Conservation (phyloP, 2,329 filamentous ascomycete genomes). For the Ascomycota sp. region DNA sequence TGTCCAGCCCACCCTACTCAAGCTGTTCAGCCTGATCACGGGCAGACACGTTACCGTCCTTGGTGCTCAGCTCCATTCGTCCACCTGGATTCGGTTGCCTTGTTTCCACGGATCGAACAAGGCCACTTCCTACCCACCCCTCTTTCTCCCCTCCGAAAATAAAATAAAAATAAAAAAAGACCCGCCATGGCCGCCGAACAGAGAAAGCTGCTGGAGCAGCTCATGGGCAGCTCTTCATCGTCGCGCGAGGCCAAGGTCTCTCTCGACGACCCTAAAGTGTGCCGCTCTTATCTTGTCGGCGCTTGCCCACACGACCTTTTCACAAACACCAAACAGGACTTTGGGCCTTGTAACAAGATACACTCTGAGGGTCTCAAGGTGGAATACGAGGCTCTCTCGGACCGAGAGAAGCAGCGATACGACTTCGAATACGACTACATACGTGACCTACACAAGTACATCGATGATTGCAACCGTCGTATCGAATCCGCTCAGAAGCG, state of each 20-base stretch:
- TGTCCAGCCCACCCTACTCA: background rate
- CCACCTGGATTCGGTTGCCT: too few species aligned
- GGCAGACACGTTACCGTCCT: too few species aligned
- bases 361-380: conserved; percentile 76
- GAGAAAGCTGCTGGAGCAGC: conserved; percentile 94
- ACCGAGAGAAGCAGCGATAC: conserved; percentile 53
- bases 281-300: conserved; percentile 80
- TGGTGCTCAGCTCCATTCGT: too few species aligned
- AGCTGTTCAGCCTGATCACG: background rate
- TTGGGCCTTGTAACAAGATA: conserved; percentile 71
- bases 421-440: conserved; percentile 96
- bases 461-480: conserved; percentile 85
- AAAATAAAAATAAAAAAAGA: too few species aligned
- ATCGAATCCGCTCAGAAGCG: conserved; percentile 81
- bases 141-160: background rate
- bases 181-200: conserved; percentile 79
- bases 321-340: conserved; percentile 96
- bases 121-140: background rate
- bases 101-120: too few species aligned
- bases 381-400: conserved; percentile 61
- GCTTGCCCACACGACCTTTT: conserved; percentile 97
- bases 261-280: conserved; percentile 83
- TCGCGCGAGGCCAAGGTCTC: conserved; percentile 64
- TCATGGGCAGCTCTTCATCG: conserved; percentile 58
- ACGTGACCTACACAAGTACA: conserved; percentile 87